Base-by-base conservation (phyloP, 352 stramenopile species). In the Phytophthora constricta region DNA sequence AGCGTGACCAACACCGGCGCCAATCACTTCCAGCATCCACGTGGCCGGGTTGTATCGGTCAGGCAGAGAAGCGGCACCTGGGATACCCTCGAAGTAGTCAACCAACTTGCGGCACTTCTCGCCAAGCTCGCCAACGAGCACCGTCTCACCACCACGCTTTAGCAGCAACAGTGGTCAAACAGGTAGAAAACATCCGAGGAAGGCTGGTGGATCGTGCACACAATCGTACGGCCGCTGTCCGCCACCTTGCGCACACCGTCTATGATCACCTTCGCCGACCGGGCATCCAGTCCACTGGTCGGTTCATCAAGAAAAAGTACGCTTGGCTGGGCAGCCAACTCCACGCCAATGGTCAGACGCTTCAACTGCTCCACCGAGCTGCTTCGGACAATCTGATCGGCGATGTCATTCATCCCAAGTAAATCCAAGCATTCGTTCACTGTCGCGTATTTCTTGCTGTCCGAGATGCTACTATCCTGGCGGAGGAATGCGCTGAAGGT, bases 171-270 rank as follows among this genome's bases (percentile, higher is more conserved):
- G 34, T 78, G 74, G 71, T 97, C 86, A 68, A 96, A 94, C 31
- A 83, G 81, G 16, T 82, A 84, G 28, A 97, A 97, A 11, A 97
- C 84, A 43, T 97, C 86, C 3, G 76, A 87, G 16, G 78, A 86
- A 17, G 92, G 91, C 70, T 97, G 90, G 72, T 97, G 92, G 71
- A 98, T 98, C 34, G 89, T 97, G 51, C 92, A 96, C 1, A 97
- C 67, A 19, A 98, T 82, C 17, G 80, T 91, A 11, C 77, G 63
- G 13, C 88, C 86, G 28, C 74, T 79, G 46, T 58, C 54, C 11
- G 89, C 87, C 50, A 96, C 77, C 52, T 93, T 91, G 49, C 91
- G 86, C 20, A 97, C 72, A 0, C 93, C 76, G 28, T 89, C 74
- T 53, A 96, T 89, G 14, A 97, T 65, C 46, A 90, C 68, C 49